Evolutionary conservation across 1,284 basidiomycete species (phyloP).

Genomic region (Ustilago bromivora): DNA sequence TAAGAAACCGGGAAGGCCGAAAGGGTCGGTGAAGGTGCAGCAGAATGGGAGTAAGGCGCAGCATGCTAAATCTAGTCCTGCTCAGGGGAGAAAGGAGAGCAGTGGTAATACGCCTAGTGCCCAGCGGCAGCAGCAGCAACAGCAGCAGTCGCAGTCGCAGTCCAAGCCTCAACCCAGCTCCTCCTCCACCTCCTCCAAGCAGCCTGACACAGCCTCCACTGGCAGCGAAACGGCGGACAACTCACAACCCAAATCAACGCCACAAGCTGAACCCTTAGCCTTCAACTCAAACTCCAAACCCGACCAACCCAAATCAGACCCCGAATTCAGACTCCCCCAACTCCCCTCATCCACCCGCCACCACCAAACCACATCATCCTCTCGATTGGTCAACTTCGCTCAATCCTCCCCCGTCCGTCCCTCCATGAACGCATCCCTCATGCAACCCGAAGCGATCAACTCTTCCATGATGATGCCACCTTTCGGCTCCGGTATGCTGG

Average conservation of each 20-base stretch:
- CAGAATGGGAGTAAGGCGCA: conserved; percentile 16
- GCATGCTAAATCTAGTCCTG: conserved; percentile 19
- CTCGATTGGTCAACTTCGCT: conserved; percentile 38
- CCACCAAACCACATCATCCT: conserved; percentile 17
- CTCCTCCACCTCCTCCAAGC: conserved; percentile 8
- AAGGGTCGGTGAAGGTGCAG: conserved; percentile 42
- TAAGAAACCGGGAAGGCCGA: conserved; percentile 49
- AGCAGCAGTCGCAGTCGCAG: neutral
- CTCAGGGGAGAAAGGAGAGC: conserved; percentile 11
- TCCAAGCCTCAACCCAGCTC: neutral
- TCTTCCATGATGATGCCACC: conserved; percentile 10
- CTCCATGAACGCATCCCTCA: conserved; percentile 34
- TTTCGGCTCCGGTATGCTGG: conserved; percentile 26
- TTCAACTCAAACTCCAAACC: neutral
- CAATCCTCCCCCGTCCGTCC: conserved; percentile 55
- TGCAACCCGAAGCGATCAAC: conserved; percentile 36
- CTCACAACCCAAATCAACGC: neutral
- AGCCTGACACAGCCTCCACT: conserved; percentile 5
- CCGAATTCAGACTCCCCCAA: conserved; percentile 19
- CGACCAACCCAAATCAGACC: neutral
- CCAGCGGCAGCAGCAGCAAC: neutral
- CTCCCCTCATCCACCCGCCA: conserved; percentile 16
- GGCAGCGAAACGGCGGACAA: neutral
- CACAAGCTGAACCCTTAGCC: neutral
- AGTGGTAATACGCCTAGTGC: neutral